Evolutionary conservation across 352 stramenopile genomes (phyloP).

Genomic region (Globisporangium acanthophoron): DNA sequence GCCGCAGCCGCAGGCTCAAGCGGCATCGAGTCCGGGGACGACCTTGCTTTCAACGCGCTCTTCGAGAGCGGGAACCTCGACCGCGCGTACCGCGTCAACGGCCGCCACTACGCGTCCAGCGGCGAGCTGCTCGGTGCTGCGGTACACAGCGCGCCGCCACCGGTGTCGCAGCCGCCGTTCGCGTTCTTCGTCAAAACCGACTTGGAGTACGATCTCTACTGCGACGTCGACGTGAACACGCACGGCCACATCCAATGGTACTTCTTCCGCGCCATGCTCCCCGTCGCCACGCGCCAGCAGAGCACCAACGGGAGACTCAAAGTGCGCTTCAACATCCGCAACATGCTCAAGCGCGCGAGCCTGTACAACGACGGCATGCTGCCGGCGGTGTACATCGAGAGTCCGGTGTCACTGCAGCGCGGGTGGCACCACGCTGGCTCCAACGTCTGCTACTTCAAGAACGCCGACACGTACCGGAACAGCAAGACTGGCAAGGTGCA

Average conservation of each 20-base stretch:
- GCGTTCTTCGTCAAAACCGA: conserved; percentile 53
- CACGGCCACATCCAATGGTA: conserved; percentile 88
- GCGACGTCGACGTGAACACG: conserved; percentile 63
- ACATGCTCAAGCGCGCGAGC: conserved; percentile 83
- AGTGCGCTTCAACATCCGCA: conserved; percentile 83
- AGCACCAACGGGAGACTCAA: conserved; percentile 10
- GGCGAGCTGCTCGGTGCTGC: conserved; percentile 24
- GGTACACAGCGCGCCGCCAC: background rate
- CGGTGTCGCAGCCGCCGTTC: conserved; percentile 27
- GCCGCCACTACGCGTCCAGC: conserved; percentile 45
- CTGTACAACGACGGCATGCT: conserved; percentile 88
- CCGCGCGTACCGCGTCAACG: conserved; percentile 50
- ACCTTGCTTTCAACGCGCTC: conserved; percentile 50
- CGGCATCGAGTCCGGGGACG: conserved; percentile 11
- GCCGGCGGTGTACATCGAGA: conserved; percentile 58
- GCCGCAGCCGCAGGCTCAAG: background rate
- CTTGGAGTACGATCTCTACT: conserved; percentile 72
- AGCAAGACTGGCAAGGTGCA: conserved; percentile 35
- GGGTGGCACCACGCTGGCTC: conserved; percentile 65
- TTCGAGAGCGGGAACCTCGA: conserved; percentile 83
- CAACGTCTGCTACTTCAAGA: conserved; percentile 86
- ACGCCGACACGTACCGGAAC: conserved; percentile 60
- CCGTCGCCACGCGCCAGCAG: conserved; percentile 4
- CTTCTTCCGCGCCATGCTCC: conserved; percentile 63
- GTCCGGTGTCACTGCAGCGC: conserved; percentile 9